Conservation (phyloP, 2,329 filamentous ascomycete genomes). For the Pseudocercospora musae region DNA sequence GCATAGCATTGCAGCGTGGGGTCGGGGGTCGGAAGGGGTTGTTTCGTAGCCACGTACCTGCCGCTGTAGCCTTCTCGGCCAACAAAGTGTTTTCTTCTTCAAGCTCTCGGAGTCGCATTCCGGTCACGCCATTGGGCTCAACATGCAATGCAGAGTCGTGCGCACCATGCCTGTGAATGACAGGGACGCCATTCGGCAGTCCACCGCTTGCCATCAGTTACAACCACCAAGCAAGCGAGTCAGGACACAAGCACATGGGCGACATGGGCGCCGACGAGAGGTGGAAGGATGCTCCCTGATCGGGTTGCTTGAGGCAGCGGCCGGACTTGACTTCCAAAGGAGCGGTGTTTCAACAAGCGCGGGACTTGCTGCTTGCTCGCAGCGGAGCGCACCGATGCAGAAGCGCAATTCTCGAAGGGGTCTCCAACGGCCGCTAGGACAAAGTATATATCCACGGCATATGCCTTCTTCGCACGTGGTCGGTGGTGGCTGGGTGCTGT, state of each 20-base stretch:
- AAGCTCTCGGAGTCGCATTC: slow-evolving; percentile 56
- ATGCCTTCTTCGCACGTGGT: neutral
- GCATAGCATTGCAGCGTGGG: neutral
- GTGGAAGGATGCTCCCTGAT: neutral
- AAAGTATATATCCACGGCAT: neutral
- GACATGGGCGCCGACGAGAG: slow-evolving; percentile 15
- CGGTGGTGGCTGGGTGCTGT: neutral
- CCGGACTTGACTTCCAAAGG: neutral
- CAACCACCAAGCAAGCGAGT: slow-evolving; percentile 5
- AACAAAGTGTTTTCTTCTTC: slow-evolving; percentile 68
- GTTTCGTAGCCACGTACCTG: slow-evolving; percentile 39
- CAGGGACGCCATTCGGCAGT: slow-evolving; percentile 25
- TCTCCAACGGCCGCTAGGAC: neutral
- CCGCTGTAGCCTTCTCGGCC: slow-evolving; percentile 66
- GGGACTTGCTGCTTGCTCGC: neutral
- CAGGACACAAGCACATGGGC: neutral
- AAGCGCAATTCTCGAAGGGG: neutral
- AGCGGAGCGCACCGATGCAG: neutral
- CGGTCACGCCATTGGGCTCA: slow-evolving; percentile 40
- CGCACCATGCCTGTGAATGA: slow-evolving; percentile 27
- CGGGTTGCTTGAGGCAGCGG: neutral
- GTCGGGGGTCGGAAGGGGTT: neutral
- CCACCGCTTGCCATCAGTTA: slow-evolving; percentile 25
- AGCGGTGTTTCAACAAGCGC: neutral
- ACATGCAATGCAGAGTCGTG: slow-evolving; percentile 54